These are phyloP conservation scores for Quercus aquifolioides DNA, from an alignment of 306 rosid species.

Conservation along the genomic window DNA sequence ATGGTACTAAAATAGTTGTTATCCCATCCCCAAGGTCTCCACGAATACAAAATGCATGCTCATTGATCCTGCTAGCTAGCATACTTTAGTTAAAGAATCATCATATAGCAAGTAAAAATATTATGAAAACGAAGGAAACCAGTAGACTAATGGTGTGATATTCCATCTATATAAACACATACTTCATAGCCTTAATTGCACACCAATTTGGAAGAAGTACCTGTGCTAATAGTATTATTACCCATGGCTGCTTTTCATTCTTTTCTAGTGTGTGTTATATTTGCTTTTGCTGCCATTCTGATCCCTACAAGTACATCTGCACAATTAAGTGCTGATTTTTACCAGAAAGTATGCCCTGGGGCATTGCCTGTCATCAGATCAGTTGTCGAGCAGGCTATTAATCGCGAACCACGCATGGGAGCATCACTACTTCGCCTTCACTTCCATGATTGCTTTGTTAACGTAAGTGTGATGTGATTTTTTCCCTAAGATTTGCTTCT, in stretches of 20 bases:
- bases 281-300: background rate
- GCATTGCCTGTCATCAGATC: constrained; percentile 29
- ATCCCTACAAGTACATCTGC: background rate
- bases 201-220: background rate
- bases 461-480: constrained; percentile 23
- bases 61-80: no score
- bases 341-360: constrained; percentile 20
- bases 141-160: background rate
- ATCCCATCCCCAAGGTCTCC: no score
- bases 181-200: background rate
- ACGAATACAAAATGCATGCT: no score
- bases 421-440: constrained; percentile 48
- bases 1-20: background rate
- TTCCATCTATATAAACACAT: constrained; percentile 18
- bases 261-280: background rate
- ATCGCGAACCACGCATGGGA: constrained; percentile 26
- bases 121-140: background rate
- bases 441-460: constrained; percentile 52
- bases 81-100: background rate
- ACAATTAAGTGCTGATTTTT: constrained; percentile 9
- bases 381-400: constrained; percentile 22
- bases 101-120: background rate
- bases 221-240: background rate
- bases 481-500: background rate
- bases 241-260: constrained; percentile 18